phyloP scores from a whole-genome alignment of 179 eudicot genomes.

The Carnegiea gigantea region DNA sequence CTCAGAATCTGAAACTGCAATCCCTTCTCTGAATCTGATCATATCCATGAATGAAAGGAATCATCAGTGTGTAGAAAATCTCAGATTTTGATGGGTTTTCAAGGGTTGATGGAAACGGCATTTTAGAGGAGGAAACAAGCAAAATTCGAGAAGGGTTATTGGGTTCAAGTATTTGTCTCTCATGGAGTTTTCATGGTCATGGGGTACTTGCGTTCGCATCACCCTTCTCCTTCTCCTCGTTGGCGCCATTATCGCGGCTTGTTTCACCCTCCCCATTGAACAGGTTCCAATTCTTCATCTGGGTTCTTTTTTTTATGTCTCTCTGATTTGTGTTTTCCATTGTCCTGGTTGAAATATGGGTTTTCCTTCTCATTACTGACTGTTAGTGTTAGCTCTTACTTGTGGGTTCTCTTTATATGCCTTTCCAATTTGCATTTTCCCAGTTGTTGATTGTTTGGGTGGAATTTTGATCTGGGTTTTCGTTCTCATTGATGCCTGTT shows the following conservation, averaged over 20 bases:
- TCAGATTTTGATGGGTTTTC: neutral
- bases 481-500: neutral
- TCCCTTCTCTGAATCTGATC: neutral
- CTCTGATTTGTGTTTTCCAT: neutral
- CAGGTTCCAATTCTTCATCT: slow-evolving; percentile 47
- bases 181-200: slow-evolving; percentile 79
- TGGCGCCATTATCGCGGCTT: slow-evolving; percentile 63
- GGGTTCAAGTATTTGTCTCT: neutral
- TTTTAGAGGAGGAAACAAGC: neutral
- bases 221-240: slow-evolving; percentile 55
- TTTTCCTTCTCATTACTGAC: neutral
- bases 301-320: neutral
- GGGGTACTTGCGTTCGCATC: slow-evolving; percentile 45
- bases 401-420: no score
- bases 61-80: neutral
- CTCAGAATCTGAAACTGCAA: neutral
- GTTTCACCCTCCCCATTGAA: slow-evolving; percentile 76
- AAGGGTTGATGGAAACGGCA: neutral
- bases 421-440: neutral
- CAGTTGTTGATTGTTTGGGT: slow-evolving; percentile 14
- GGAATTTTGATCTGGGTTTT: slow-evolving; percentile 4
- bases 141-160: slow-evolving; percentile 10
- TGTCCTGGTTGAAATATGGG: slow-evolving; percentile 10
- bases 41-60: neutral
- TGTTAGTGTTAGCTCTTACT: neutral